Percentiles rank a stretch among this genome's conserved stretches.
phyloP scores from a whole-genome alignment of 163 green algal genomes.

The Scenedesmus sp. region DNA sequence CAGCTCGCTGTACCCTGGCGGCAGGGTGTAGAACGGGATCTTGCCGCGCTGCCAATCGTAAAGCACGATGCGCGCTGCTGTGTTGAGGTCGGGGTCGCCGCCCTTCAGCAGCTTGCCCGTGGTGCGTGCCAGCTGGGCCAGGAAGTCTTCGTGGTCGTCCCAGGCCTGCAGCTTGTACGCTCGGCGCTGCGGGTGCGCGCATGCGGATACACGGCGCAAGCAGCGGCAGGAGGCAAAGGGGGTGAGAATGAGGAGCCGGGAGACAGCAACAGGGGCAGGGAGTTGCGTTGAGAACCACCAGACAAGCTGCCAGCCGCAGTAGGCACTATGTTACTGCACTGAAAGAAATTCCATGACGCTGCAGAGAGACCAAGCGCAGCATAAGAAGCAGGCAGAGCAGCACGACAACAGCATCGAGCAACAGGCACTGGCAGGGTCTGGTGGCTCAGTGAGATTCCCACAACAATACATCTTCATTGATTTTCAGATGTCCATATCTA shows the following conservation, averaged over 20 bases:
- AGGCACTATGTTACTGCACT: too few species aligned
- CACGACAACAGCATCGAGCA: background rate
- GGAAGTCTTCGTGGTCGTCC: constrained; percentile 92
- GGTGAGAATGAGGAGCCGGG: background rate
- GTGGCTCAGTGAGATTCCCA: constrained; percentile 81
- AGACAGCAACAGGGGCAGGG: too few species aligned
- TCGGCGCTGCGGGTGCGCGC: constrained; percentile 60
- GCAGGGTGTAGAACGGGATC: constrained; percentile 97
- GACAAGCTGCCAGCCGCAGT: too few species aligned
- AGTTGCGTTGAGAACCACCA: too few species aligned
- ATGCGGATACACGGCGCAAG: background rate
- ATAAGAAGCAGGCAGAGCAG: background rate
- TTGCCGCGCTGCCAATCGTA: constrained; percentile 99
- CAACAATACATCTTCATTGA: constrained; percentile 60
- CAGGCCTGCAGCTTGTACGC: constrained; percentile 93
- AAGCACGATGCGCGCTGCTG: constrained; percentile 96
- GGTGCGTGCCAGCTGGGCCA: constrained; percentile 89
- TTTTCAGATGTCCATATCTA: constrained; percentile 80
- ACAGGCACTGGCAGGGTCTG: background rate
- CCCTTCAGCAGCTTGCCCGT: constrained; percentile 94
- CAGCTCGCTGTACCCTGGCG: constrained; percentile 81
- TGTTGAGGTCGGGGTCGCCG: constrained; percentile 97
- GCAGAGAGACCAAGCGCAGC: too few species aligned
- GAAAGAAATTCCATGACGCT: background rate
- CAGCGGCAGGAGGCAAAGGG: background rate